Evolutionary conservation across 345 rosid genomes (phyloP).

Genomic region (Lepidium africanum): DNA sequence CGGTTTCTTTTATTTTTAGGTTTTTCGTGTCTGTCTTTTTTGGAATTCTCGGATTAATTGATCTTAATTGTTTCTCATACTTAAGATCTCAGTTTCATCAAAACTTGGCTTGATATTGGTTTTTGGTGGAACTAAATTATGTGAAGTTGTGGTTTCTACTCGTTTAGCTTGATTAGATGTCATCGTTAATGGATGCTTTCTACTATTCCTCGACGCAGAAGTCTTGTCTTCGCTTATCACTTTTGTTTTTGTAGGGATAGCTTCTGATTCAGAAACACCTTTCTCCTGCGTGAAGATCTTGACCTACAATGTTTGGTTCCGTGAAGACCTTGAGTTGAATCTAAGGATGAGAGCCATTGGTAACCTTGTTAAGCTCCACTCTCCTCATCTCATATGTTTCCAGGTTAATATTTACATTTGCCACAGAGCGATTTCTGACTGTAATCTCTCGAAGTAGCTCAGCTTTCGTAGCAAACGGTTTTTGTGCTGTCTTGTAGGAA

Average conservation of each 20-base stretch:
- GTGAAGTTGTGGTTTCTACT: background rate
- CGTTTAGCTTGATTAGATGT: background rate
- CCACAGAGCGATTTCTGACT: background rate
- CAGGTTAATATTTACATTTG: slow-evolving; percentile 46
- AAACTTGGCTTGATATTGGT: background rate
- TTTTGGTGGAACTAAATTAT: background rate
- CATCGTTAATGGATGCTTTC: background rate
- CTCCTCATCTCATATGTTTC: slow-evolving; percentile 81
- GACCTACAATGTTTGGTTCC: slow-evolving; percentile 97
- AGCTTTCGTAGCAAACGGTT: background rate
- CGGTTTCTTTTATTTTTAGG: background rate
- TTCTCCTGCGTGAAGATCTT: slow-evolving; percentile 51
- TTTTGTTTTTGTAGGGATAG: slow-evolving; percentile 28
- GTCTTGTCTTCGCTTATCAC: background rate
- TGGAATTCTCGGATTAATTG: background rate
- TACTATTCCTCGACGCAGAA: background rate
- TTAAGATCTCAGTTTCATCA: background rate
- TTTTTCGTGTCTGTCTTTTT: background rate
- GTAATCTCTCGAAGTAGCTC: background rate
- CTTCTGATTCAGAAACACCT: slow-evolving; percentile 28
- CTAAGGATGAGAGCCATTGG: slow-evolving; percentile 81
- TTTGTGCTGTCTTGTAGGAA: slow-evolving; percentile 46
- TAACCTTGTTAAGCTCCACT: slow-evolving; percentile 63
- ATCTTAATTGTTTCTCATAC: background rate
- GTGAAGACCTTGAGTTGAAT: slow-evolving; percentile 80